These are phyloP conservation scores for Zoysia matrella DNA, from an alignment of 202 grass and related monocot species.

Conservation along the genomic window DNA sequence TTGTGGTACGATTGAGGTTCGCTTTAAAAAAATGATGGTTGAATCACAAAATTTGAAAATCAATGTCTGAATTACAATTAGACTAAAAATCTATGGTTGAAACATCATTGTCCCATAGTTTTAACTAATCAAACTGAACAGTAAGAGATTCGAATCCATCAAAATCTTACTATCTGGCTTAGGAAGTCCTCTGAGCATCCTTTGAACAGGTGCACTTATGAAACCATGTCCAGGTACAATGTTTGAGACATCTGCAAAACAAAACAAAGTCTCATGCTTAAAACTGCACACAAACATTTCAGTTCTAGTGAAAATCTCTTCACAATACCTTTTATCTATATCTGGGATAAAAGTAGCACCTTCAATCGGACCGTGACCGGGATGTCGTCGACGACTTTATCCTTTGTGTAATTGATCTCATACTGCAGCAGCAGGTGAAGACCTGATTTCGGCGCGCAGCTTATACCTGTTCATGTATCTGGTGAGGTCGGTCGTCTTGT, in stretches of 20 bases:
- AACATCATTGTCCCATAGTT: no score
- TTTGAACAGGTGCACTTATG: constrained; percentile 67
- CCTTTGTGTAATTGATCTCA: constrained; percentile 75
- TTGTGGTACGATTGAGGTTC: no score
- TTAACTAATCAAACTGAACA: no score
- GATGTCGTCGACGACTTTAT: constrained; percentile 72
- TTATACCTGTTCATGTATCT: constrained; percentile 94
- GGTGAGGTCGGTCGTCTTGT: constrained; percentile 93
- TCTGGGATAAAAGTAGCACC: constrained; percentile 35
- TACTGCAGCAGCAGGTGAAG: constrained; percentile 82
- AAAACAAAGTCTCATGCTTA: neutral
- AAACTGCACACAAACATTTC: neutral
- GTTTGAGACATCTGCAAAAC: constrained; percentile 62
- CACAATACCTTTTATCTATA: neutral
- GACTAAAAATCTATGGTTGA: no score
- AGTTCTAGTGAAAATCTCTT: constrained; percentile 6
- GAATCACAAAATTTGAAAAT: no score
- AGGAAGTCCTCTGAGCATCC: constrained; percentile 93
- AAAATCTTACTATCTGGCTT: constrained; percentile 83
- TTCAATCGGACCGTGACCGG: constrained; percentile 71
- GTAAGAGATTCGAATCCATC: neutral
- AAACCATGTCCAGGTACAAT: constrained; percentile 73
- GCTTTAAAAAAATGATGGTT: no score
- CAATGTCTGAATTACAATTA: no score
- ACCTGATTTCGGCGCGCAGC: constrained; percentile 70